Evolutionary conservation across 1,284 basidiomycete genomes (phyloP), one percentile per base, ranked within the genome.

Genomic region (Schizophyllum commune): DNA sequence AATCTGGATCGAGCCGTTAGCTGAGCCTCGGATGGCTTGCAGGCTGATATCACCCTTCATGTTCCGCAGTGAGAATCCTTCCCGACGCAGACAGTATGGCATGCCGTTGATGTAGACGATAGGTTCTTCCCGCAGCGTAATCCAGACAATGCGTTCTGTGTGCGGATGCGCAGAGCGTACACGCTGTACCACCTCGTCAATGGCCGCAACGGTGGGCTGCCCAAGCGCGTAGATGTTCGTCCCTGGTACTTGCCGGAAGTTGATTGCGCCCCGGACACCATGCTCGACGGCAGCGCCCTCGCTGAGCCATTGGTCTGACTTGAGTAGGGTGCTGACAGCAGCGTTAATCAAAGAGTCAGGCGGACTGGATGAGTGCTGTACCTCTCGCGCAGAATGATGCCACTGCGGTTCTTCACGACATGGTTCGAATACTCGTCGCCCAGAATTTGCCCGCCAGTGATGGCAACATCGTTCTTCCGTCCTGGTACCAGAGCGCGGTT

Each of bases 391-490:
- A 98, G 76, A 70, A 97, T 96, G 69, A 98, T 94, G 0, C 96
- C 95, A 62, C 84, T 89, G n/a, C 96, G 88, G 70, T 94, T 92
- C 86, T 91, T 91, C 52, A 98, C 86, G 51, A 98, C 92, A 70
- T 95, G 92, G 59, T 92, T 91, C 4, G 92, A 93, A 78, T 94
- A 98, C 71, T 98, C 95, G 70, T 96, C 94, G 15, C 94, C 95
- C 1, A 96, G 79, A 27, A 96, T 85, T 68, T 90, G 90, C 0
- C 91, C 92, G 20, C 94, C 95, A 13, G 88, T 75, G 58, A 94
- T 84, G 13, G 89, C 86, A 1, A 92, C 78, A 63, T 94, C 86
- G 61, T 91, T 91, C 71, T 82, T 84, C 70, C 82, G 83, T 17
- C 86, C 86, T 32, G 86, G 78, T 32, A 88, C 74, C 53, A 87